A percentile compares a stretch with the other conserved stretches of the same genome.
Evolutionary conservation across 2,329 filamentous ascomycete genomes (phyloP).

Genomic region (Fusarium sp.): DNA sequence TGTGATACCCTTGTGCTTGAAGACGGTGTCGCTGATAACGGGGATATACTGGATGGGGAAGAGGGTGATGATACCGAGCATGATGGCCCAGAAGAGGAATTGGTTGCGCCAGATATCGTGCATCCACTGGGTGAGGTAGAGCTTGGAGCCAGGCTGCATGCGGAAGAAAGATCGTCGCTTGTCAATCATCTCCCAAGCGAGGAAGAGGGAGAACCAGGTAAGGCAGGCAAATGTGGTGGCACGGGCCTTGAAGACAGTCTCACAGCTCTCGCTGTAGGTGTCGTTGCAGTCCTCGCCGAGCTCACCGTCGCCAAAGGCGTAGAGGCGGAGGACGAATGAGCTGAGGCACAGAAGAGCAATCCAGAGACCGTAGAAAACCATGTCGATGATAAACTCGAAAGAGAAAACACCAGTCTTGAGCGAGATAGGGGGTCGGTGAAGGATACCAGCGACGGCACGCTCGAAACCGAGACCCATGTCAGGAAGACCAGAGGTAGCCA

Average conservation of each 20-base stretch:
- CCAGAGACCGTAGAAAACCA: slow-evolving; percentile 76
- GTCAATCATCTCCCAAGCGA: slow-evolving; percentile 84
- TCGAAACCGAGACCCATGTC: slow-evolving; percentile 85
- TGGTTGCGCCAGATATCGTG: slow-evolving; percentile 77
- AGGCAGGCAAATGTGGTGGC: slow-evolving; percentile 80
- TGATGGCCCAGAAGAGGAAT: slow-evolving; percentile 76
- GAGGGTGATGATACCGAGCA: slow-evolving; percentile 62
- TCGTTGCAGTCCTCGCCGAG: slow-evolving; percentile 74
- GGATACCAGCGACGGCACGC: slow-evolving; percentile 75
- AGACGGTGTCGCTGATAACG: slow-evolving; percentile 69
- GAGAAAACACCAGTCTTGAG: slow-evolving; percentile 74
- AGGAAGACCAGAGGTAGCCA: slow-evolving; percentile 80
- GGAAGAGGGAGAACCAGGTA: slow-evolving; percentile 81
- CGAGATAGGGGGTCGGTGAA: slow-evolving; percentile 75
- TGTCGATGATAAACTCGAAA: slow-evolving; percentile 74
- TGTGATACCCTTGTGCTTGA: slow-evolving; percentile 70
- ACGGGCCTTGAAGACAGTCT: slow-evolving; percentile 76
- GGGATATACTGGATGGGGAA: slow-evolving; percentile 70
- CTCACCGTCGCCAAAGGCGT: slow-evolving; percentile 71
- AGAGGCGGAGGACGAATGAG: slow-evolving; percentile 74
- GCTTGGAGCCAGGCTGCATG: slow-evolving; percentile 74
- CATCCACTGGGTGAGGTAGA: slow-evolving; percentile 75
- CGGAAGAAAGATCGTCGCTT: slow-evolving; percentile 80
- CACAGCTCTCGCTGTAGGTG: slow-evolving; percentile 65
- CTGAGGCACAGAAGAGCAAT: slow-evolving; percentile 74